Evolutionary conservation across 208 protist genomes (phyloP), one percentile per base, ranked within the genome.

Genomic region (Acanthamoeba triangularis): DNA sequence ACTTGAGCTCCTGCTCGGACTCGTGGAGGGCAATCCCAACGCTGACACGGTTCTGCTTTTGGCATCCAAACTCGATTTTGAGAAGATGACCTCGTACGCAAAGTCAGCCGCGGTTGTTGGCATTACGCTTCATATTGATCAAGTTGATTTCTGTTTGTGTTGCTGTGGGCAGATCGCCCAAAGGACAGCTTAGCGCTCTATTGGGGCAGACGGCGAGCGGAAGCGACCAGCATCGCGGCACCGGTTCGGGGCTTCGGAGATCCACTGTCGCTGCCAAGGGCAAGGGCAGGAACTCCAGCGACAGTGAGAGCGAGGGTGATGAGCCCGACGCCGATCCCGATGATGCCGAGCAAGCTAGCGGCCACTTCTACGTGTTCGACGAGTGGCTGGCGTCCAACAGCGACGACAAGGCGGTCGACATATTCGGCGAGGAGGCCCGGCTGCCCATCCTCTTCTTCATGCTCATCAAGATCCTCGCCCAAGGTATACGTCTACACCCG

Each of bases 21-120:
- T 94, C 20, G 91, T 94, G 3, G 91, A 94, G 37, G 91, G 91
- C 30, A 94, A 94, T 85, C 91, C 91, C 37, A 94, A 94, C 72
- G 37, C 67, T 16, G 91, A 84, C 49, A 84, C 91, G 33, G 72
- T 84, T n/a, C 44, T 25, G 16, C 52, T 35, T 85, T 28, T 94
- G 65, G 91, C 91, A 20, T 47, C 67, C 65, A 82, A 85, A n/a
- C 52, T 94, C 30, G 91, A 94, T 5, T 94, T 56, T 16, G 91
- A 94, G 25, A 94, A 94, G 44, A 76, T 93, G 18, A 74, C 30
- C 16, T 25, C 56, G 65, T 76, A 76, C 87, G 82, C 23, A 16
- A 16, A 2, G 2, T 16, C 56, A 18, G 18, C 56, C 56, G 13
- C 56, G 23, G 23, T 61, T 25, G 59, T 63, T 56, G 52, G 11